phyloP scores from a whole-genome alignment of 495 filamentous ascomycete genomes.

The Margaritispora aquatica region DNA sequence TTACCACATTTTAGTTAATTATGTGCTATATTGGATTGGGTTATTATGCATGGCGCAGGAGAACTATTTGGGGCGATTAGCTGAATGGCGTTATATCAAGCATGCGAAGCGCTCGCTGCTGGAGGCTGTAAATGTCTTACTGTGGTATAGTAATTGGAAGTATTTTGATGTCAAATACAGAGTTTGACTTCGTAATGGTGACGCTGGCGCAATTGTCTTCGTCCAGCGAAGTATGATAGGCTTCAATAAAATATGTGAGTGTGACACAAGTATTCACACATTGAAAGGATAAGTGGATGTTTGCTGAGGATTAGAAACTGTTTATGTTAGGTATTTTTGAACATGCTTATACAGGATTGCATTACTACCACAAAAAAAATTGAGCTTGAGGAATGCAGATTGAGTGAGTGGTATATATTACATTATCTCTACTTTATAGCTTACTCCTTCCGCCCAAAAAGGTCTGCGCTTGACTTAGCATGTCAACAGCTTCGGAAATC shows the following conservation, averaged over 20 bases:
- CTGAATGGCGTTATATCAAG: slow-evolving; percentile 22
- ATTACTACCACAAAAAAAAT: too few species aligned
- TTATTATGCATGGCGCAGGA: not conserved
- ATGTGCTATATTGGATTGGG: not conserved
- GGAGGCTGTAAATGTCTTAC: not conserved
- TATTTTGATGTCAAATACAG: not conserved
- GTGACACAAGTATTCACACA: too few species aligned
- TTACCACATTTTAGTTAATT: slow-evolving; percentile 21
- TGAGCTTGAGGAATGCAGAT: too few species aligned
- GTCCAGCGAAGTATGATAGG: too few species aligned
- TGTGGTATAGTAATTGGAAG: not conserved
- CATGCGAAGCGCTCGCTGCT: slow-evolving; percentile 30
- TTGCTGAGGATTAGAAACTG: too few species aligned
- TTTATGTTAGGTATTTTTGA: too few species aligned
- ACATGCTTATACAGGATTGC: too few species aligned
- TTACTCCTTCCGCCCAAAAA: slow-evolving; percentile 42
- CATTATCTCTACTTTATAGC: slow-evolving; percentile 29
- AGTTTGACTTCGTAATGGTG: too few species aligned
- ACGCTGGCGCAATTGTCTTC: too few species aligned
- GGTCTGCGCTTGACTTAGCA: slow-evolving; percentile 50
- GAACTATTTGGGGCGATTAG: not conserved
- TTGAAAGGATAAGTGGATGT: too few species aligned
- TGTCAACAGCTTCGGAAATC: slow-evolving; percentile 69
- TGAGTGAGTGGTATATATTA: not conserved
- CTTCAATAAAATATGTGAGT: too few species aligned